Conservation (phyloP, 495 filamentous ascomycete species). For the Aspergillus nidulans region DNA sequence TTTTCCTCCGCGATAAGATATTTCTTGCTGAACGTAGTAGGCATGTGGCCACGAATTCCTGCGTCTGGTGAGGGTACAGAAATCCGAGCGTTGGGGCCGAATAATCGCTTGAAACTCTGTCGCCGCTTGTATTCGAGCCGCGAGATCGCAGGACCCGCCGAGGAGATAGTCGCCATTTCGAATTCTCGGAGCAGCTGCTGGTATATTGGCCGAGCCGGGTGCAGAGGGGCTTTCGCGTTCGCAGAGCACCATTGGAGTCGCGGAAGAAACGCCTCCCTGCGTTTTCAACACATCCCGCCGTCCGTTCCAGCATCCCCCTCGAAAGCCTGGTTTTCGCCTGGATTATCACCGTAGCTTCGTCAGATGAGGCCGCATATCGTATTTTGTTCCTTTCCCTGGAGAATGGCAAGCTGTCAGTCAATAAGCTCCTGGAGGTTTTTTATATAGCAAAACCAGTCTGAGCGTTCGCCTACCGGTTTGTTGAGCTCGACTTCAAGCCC, state of each 20-base stretch:
- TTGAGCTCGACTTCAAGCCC: not conserved
- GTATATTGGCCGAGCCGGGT: slow-evolving; percentile 65
- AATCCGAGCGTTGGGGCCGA: slow-evolving; percentile 36
- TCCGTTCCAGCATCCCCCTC: slow-evolving; percentile 78
- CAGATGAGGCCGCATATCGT: slow-evolving; percentile 28
- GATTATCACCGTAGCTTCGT: slow-evolving; percentile 25
- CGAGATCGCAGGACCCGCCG: slow-evolving; percentile 21
- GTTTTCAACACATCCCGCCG: slow-evolving; percentile 70
- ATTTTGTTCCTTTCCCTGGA: not conserved
- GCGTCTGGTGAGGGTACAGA: slow-evolving; percentile 32
- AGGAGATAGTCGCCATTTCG: slow-evolving; percentile 40
- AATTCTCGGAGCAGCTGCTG: slow-evolving; percentile 52
- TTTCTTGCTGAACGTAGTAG: slow-evolving; percentile 23
- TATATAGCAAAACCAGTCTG: not conserved
- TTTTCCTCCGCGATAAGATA: slow-evolving; percentile 29
- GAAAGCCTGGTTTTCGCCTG: slow-evolving; percentile 39
- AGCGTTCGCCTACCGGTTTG: not conserved
- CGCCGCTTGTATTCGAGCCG: slow-evolving; percentile 13
- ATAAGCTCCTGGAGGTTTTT: not conserved
- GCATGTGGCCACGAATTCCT: slow-evolving; percentile 20
- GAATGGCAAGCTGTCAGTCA: slow-evolving; percentile 10
- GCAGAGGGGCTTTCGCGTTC: slow-evolving; percentile 56
- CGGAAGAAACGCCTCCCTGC: slow-evolving; percentile 66
- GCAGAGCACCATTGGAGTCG: slow-evolving; percentile 48
- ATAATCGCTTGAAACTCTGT: slow-evolving; percentile 16